Evolutionary conservation across 805 yeast genomes (phyloP), one percentile per base, ranked within the genome.

Genomic region (Teunomyces barrocoloradensis): DNA sequence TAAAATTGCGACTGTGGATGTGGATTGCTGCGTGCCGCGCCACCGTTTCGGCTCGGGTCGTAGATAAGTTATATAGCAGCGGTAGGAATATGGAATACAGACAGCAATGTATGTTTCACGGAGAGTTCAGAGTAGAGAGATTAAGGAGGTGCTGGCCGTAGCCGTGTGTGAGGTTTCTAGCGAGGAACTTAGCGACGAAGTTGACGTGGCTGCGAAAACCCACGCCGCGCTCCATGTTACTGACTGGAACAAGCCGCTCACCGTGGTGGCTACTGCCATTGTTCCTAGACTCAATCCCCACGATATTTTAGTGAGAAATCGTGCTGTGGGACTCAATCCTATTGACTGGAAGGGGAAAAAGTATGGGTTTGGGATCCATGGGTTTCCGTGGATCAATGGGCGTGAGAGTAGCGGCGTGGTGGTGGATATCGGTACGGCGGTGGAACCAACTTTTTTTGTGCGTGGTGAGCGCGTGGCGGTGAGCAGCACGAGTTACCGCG

Each of bases 361-460:
- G 46, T 75, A 69, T 51, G 61, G 64, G 36, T 76, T 76, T 58
- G 78, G 77, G 18, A 66, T 75, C 6, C 70, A 75, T 51, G 66
- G 73, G 11, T 74, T 75, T 47, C 80, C 80, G 7, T 75, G 80
- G 80, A 62, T 75, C 42, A 75, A 74, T 54, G 80, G 80, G 12
- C 59, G 80, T 32, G 80, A 75, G 53, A 63, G 73, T 39, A 65
- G 75, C 20, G 80, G 80, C 0, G 46, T 62, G 6, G 66, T 75
- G 3, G 66, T 64, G 6, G 59, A 65, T 30, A 45, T 55, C 6
- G 78, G 79, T 3, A 25, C 27, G 11, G 27, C 27, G 27, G 27
- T 25, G 7, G 27, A 9, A 9, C 2, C 2, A 25, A 25, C 27
- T 25, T 56, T 71, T 25, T 56, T 71, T 21, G 47, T 59, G 0